Evolutionary conservation across 2,329 filamentous ascomycete genomes (phyloP).

Genomic region (Botryosphaeria dothidea): DNA sequence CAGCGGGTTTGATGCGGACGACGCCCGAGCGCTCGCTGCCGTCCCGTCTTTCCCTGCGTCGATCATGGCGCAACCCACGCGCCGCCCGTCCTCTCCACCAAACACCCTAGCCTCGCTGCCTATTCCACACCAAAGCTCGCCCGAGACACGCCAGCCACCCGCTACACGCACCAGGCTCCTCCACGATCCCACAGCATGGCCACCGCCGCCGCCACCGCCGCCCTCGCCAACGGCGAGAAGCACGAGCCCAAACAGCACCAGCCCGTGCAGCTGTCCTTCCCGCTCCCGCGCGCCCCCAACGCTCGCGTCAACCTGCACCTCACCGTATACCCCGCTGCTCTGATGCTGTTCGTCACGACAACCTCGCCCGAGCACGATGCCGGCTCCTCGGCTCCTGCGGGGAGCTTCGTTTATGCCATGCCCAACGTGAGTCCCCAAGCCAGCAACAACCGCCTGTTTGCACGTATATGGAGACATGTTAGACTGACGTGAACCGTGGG

Average conservation of each 20-base stretch:
- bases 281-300: conserved; percentile 57
- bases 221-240: neutral
- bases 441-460: too few species aligned
- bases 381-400: conserved; percentile 53
- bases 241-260: neutral
- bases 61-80: conserved; percentile 9
- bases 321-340: conserved; percentile 53
- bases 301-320: conserved; percentile 62
- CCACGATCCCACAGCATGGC: conserved; percentile 24
- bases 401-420: conserved; percentile 91
- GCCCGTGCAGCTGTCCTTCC: conserved; percentile 58
- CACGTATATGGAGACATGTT: too few species aligned
- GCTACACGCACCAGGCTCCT: neutral
- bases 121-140: too few species aligned
- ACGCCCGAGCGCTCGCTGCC: neutral
- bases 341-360: conserved; percentile 59
- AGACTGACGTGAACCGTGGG: neutral
- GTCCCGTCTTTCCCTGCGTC: neutral
- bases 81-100: neutral
- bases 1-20: neutral
- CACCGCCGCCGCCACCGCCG: neutral
- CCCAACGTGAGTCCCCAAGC: conserved; percentile 67
- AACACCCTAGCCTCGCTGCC: neutral
- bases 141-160: neutral
- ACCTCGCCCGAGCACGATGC: conserved; percentile 47